Conservation (phyloP, 805 yeast species). For the Metahyphopichia silvanorum region DNA sequence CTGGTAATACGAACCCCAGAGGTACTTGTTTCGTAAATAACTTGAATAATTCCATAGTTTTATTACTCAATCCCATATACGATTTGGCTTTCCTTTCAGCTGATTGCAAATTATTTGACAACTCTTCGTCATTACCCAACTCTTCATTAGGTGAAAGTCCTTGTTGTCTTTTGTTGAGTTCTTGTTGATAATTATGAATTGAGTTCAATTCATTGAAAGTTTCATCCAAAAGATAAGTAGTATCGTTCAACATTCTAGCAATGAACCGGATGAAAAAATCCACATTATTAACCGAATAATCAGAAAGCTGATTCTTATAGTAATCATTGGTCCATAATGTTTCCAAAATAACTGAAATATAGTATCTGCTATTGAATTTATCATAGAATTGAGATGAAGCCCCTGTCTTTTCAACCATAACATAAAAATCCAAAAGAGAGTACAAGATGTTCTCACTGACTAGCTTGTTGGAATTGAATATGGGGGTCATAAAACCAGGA, state of each 20-base stretch:
- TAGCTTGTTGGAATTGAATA: slow-evolving; percentile 61
- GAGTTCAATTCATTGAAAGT: slow-evolving; percentile 74
- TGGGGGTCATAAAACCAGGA: slow-evolving; percentile 71
- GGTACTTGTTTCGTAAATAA: slow-evolving; percentile 87
- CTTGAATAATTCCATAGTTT: slow-evolving; percentile 74
- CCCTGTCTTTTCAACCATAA: slow-evolving; percentile 94
- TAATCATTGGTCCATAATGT: slow-evolving; percentile 69
- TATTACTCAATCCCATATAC: slow-evolving; percentile 77
- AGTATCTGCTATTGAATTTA: slow-evolving; percentile 86
- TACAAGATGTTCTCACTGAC: slow-evolving; percentile 69
- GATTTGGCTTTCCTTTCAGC: slow-evolving; percentile 80
- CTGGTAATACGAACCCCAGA: slow-evolving; percentile 77
- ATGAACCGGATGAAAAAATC: slow-evolving; percentile 89
- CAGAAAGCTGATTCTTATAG: slow-evolving; percentile 65
- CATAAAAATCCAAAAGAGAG: slow-evolving; percentile 85
- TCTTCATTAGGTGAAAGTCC: slow-evolving; percentile 30
- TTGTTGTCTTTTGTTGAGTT: slow-evolving; percentile 47
- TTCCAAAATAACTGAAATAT: slow-evolving; percentile 79
- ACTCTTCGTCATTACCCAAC: slow-evolving; percentile 59
- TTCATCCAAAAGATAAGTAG: slow-evolving; percentile 89
- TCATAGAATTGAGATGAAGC: slow-evolving; percentile 94
- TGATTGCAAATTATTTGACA: slow-evolving; percentile 49
- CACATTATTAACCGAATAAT: slow-evolving; percentile 63
- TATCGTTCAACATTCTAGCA: slow-evolving; percentile 92
- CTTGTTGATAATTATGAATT: slow-evolving; percentile 74